Evolutionary conservation across 139 green algal species (phyloP), one percentile per base, ranked within the genome.

Genomic region (Dunaliella primolecta): DNA sequence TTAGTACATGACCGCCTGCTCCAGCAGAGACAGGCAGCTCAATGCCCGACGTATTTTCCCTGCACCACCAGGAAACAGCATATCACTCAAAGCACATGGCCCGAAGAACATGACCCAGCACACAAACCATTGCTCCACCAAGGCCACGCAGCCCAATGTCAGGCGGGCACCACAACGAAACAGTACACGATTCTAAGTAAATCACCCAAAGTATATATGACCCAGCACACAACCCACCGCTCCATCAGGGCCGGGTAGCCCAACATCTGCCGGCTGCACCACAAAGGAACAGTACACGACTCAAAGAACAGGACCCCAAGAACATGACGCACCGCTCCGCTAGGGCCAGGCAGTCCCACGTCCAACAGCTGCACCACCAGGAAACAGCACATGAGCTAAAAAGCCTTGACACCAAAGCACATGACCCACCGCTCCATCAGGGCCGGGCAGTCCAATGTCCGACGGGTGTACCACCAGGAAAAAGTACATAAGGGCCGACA

Each of bases 381-480:
- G 79, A 96, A 95, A n/a, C 85, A 35, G 55, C 87, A 95, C 25
- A 96, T 87, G 23, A 96, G 32, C 31, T 94, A 1, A 7, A n/a
- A n/a, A n/a, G 56, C 56, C 20, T 72, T 72, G 23, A 29, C 20
- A 31, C 20, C 71, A 21, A 7, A 77, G 27, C 71, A 11, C 71
- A 77, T 32, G 3, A 77, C 11, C 21, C 27, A 32, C 27, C 71
- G 27, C 27, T 7, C 71, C 29, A 32, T 77, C 71, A 32, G 71
- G 71, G 11, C 71, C 71, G 27, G 35, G n/a, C 32, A 82, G 20
- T 3, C 94, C 94, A 31, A 97, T 91, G 84, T 98, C 94, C 23
- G 92, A 91, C 1, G 96, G 96, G 75, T 95, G 86, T 24, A 95
- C 93, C 75, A 97, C 91, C 30, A 99, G 92, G 81, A 96, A 95